phyloP scores from a whole-genome alignment of 2,329 filamentous ascomycete species.

The Elsinoe arachidis region DNA sequence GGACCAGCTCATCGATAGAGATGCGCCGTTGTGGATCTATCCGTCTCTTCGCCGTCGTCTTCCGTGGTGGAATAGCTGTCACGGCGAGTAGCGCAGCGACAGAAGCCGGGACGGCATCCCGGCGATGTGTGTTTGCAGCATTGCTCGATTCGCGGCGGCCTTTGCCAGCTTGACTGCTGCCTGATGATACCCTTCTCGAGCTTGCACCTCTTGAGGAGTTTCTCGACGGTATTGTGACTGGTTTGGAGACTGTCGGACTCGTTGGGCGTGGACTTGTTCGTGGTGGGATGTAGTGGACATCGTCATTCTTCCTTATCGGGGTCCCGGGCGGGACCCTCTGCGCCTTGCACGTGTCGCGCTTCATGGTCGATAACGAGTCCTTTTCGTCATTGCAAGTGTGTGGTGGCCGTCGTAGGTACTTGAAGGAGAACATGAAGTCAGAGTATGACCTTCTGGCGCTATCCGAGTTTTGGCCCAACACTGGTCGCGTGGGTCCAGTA shows the following conservation, averaged over 20 bases:
- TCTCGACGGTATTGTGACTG: conserved; percentile 35
- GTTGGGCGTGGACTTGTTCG: conserved; percentile 17
- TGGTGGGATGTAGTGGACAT: neutral
- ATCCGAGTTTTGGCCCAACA: neutral
- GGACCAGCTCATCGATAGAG: conserved; percentile 50
- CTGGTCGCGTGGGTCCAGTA: neutral
- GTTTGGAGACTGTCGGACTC: conserved; percentile 30
- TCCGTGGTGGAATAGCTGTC: conserved; percentile 49
- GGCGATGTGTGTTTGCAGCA: conserved; percentile 27
- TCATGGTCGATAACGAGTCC: conserved; percentile 9
- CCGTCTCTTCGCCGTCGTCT: conserved; percentile 30
- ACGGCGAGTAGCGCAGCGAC: conserved; percentile 51
- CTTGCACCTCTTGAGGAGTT: conserved; percentile 24
- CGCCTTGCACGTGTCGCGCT: conserved; percentile 12
- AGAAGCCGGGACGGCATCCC: conserved; percentile 43
- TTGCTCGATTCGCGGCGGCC: conserved; percentile 22
- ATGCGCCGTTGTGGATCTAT: conserved; percentile 35
- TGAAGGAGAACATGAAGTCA: conserved; percentile 12
- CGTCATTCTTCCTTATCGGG: conserved; percentile 16
- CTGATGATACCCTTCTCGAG: conserved; percentile 25
- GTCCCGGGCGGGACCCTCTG: conserved; percentile 15
- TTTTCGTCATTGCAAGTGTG: conserved; percentile 8
- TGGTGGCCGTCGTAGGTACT: neutral
- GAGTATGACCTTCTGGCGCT: neutral
- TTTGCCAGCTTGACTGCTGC: conserved; percentile 23